Evolutionary conservation across 495 filamentous ascomycete species (phyloP).

Genomic region (Neurospora discreta): DNA sequence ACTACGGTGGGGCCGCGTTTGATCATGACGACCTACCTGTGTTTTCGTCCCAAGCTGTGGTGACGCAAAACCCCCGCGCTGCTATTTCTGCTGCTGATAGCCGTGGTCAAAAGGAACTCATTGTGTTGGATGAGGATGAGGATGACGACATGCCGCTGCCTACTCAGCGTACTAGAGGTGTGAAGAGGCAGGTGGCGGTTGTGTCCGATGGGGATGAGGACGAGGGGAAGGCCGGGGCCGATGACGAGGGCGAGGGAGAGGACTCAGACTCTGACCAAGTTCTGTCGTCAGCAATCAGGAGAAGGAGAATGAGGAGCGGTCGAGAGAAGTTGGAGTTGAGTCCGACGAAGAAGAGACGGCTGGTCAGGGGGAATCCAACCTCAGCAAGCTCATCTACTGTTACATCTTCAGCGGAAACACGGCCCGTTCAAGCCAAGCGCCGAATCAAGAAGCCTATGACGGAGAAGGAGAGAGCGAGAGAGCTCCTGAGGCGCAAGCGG

Average conservation of each 20-base stretch:
- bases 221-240: background rate
- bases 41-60: background rate
- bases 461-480: conserved; percentile 17
- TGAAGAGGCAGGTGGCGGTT: background rate
- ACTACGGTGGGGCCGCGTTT: background rate
- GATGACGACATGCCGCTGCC: background rate
- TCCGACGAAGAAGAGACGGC: background rate
- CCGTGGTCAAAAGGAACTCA: background rate
- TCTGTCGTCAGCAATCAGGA: background rate
- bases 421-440: background rate
- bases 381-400: background rate
- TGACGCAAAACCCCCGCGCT: background rate
- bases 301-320: background rate
- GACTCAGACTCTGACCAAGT: background rate
- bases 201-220: background rate
- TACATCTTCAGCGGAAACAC: background rate
- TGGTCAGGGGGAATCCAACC: background rate
- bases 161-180: background rate
- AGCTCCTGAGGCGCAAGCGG: conserved; percentile 26
- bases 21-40: background rate
- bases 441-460: conserved; percentile 5
- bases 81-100: background rate
- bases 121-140: background rate
- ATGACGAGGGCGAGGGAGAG: background rate
- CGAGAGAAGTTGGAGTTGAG: background rate